A percentile compares a stretch with the other conserved stretches of the same genome.
Conservation (phyloP, 2,329 filamentous ascomycete species). For the Drechmeria coniospora region DNA sequence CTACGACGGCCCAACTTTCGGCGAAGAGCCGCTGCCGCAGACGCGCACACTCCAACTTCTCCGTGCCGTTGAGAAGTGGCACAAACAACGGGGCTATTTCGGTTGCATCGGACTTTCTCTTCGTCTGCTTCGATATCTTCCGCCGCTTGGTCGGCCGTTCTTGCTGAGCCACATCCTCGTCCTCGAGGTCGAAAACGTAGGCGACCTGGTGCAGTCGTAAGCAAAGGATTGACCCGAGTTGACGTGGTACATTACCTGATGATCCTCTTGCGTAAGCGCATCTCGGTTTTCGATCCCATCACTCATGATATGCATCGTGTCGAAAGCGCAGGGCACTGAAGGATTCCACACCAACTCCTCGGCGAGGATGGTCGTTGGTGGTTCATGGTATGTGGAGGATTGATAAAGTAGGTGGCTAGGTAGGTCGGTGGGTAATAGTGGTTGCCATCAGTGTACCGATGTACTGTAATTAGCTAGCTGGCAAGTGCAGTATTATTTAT, state of each 20-base stretch:
- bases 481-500: no score
- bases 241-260: conserved; percentile 19
- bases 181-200: conserved; percentile 24
- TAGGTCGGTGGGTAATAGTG: no score
- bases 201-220: conserved; percentile 3
- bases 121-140: conserved; percentile 29
- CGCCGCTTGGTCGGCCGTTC: conserved; percentile 40
- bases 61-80: conserved; percentile 37
- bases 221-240: not conserved
- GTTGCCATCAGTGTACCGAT: no score
- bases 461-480: no score
- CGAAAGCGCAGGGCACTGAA: no score
- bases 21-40: conserved; percentile 46
- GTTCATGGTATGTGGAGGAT: no score
- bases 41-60: conserved; percentile 30
- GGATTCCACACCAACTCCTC: no score
- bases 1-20: conserved; percentile 47
- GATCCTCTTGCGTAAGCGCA: conserved; percentile 24
- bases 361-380: no score
- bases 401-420: no score
- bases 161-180: conserved; percentile 17
- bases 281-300: conserved; percentile 2
- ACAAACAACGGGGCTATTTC: conserved; percentile 24
- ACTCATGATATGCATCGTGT: no score
- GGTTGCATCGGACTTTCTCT: conserved; percentile 4